Percentiles rank a stretch among this genome's conserved stretches.
Evolutionary conservation across 495 filamentous ascomycete genomes (phyloP).

Genomic region (Geoglossum glabrum): DNA sequence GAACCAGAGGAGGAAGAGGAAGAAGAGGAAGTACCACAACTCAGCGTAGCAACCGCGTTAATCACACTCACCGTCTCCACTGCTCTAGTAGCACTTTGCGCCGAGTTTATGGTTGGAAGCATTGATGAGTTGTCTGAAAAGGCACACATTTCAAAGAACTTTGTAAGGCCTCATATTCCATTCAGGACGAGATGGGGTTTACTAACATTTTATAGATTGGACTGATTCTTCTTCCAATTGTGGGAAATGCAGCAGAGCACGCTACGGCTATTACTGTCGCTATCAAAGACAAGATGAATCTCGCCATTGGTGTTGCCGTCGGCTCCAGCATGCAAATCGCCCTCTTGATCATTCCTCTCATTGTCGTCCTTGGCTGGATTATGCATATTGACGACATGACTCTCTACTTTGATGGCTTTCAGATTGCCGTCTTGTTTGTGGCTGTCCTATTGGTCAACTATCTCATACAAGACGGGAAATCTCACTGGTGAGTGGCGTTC

Average conservation of each 20-base stretch:
- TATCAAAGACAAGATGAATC: slow-evolving; percentile 79
- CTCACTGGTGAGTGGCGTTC: slow-evolving; percentile 25
- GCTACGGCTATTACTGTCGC: slow-evolving; percentile 74
- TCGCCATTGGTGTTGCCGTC: slow-evolving; percentile 51
- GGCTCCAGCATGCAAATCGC: slow-evolving; percentile 80
- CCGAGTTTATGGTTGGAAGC: slow-evolving; percentile 72
- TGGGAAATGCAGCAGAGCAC: slow-evolving; percentile 77
- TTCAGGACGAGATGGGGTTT: too few relatives aligned
- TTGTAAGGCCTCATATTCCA: slow-evolving; percentile 54
- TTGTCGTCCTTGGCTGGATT: slow-evolving; percentile 66
- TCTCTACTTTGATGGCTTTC: slow-evolving; percentile 63
- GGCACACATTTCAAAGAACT: slow-evolving; percentile 43
- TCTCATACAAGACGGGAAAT: slow-evolving; percentile 44
- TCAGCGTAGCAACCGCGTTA: slow-evolving; percentile 48
- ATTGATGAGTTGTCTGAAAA: slow-evolving; percentile 47
- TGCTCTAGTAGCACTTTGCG: slow-evolving; percentile 65
- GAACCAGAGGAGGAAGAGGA: slow-evolving; percentile 37
- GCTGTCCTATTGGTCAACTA: slow-evolving; percentile 66
- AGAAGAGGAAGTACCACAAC: slow-evolving; percentile 41
- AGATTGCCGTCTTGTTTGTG: slow-evolving; percentile 62
- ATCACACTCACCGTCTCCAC: slow-evolving; percentile 51
- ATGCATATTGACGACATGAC: slow-evolving; percentile 49
- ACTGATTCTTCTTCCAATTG: slow-evolving; percentile 71
- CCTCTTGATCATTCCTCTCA: slow-evolving; percentile 54
- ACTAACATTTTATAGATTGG: neutral